Base-by-base conservation (phyloP, 805 yeast genomes). In the Jamesozyma spencerorum region DNA sequence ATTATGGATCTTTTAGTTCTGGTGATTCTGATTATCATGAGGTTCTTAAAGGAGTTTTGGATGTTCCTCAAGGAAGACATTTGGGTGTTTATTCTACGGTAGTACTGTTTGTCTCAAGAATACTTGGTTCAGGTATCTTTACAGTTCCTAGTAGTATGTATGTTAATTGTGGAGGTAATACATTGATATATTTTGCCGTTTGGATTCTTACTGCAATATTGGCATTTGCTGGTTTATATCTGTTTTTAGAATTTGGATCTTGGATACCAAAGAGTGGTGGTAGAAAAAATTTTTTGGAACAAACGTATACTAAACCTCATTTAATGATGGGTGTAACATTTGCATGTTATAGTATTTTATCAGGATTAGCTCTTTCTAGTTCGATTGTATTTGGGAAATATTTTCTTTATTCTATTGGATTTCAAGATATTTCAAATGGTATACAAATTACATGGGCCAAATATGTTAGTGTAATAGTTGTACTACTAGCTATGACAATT, bases 111-210 rank as follows among this genome's bases (percentile, higher is more conserved):
- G 69, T 83, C 5, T 75, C 85, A 13, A 64, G 88, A 44, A 82
- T 83, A 32, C 64, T 83, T 11, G 92, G 94, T 0, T 79, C 87
- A 0, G 92, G 92, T 0, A 81, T 83, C 7, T 79, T 82, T 63
- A 80, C 87, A 6, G 74, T 79, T 1, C 81, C 88, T 0, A 72
- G 83, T 15, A 73, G 79, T 19, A 74, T 82, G 24, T 79, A 74
- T 51, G 70, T 69, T 34, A 81, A 79, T 47, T 74, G 77, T 49
- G 88, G 88, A 19, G 79, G 85, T 12, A 79, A 82, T 8, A 75
- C 79, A 2, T 60, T 69, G 17, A 50, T 80, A 27, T 83, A 80
- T 54, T 71, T 81, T 36, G 43, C 65, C 0, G 72, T 82, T 1
- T 83, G 92, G 92, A 24, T 69, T 2, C 53, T 78, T 10, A 79